Base-by-base conservation (phyloP, 192 early-diverging fungal genomes). In the Podila clonocystis region DNA sequence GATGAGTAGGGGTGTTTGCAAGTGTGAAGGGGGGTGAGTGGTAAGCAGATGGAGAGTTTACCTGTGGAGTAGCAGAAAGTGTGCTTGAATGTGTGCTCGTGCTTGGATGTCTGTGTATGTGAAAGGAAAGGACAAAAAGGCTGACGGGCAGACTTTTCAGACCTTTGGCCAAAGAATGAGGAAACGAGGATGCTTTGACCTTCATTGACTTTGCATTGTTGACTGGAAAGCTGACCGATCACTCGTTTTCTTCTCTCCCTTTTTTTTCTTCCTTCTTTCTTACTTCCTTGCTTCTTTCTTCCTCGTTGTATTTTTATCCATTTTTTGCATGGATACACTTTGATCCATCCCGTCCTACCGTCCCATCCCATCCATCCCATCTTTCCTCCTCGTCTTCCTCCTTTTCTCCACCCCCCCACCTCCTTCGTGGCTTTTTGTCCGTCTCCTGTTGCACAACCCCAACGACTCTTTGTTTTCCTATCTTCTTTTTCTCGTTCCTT, bases 311-410 rank as follows among this genome's bases (percentile, higher is more conserved):
- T 31, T 34, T 45, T 1, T 30, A 26, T 30, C 64, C 24, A 50
- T 65, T 65, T 50, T 63, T 63, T 63, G 6, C 36, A 63, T 41
- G 12, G 30, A 31, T 26, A 22, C 67, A 52, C 12, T 24, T 41
- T 36, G n/a, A 24, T 36, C 22, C 63, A 33, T 63, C 7, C 22
- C 52, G 8, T 36, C 22, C 41, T 38, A n/a, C 28, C 49, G 7
- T 36, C 31, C 70, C 30, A 29, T n/a, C 45, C 62, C 57, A 5
- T 55, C 26, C 60, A 9, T 63, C 62, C 61, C 34, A 45, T 68
- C 33, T 24, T 12, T 22, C 58, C 31, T 22, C 7, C 20, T 15
- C 28, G 4, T 9, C 45, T 30, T 28, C 50, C 7, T 28, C 50
- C 15, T 26, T 33, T 26, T 33, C 15, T 31, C 20, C 28, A 20